Base-by-base conservation (phyloP, 140 eudicot genomes). In the Stevia rebaudiana region DNA sequence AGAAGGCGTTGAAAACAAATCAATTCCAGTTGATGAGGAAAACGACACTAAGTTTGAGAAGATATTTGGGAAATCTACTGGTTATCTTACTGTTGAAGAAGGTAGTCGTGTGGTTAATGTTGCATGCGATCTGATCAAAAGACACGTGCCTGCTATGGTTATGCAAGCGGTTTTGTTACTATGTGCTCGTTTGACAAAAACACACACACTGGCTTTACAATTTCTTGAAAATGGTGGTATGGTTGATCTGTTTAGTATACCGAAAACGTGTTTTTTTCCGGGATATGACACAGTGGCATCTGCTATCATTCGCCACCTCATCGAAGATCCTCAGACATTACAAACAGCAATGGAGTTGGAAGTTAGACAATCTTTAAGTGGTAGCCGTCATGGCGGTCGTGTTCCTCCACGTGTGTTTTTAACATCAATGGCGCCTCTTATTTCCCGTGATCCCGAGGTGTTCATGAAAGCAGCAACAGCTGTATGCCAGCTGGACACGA, bases 281-380 rank as follows among this genome's bases (percentile, higher is more conserved):
- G 99, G 99, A 51, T 88, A 85, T 74, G 99, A 92, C 79, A 79
- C 95, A 40, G 82, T 92, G 70, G 90, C 97, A 48, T 88, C 99
- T 73, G 95, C 99, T 64, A 94, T 94, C 41, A 76, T 94, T 51
- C 83, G 99, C 12, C 99, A 94, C 78, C 86, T 94, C 62, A 84
- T 94, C 44, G 99, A 94, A 75, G 99, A 94, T 76, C 99, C 96
- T 43, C 97, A 83, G 73, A 94, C 99, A 24, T 76, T 94, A 70
- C 99, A 94, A 83, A 80, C 94, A 55, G 97, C 99, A 51, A 94
- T 94, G 97, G 99, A 94, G 52, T 52, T 86, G 80, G 97, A 94
- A 85, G 79, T 94, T 60, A 74, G 97, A 4, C 99, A 94, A 77
- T 79, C 86, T 15, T 61, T 94, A 37, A 80, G 80, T 78, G 95